phyloP scores from a whole-genome alignment of 164 flowering plant genomes.

The Stephania yunnanensis region DNA sequence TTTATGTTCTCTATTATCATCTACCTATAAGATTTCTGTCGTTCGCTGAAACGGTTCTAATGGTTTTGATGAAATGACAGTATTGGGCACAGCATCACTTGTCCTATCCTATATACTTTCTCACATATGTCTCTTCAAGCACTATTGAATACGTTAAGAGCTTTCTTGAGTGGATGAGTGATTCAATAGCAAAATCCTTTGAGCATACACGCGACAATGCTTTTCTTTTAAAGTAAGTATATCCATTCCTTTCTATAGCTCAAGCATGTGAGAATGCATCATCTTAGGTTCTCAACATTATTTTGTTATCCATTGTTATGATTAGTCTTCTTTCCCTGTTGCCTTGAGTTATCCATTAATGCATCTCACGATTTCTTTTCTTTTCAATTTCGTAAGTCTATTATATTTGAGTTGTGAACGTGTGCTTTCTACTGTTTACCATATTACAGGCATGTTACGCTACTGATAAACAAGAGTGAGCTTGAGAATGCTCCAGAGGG shows the following conservation, averaged over 20 bases:
- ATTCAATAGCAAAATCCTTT: slow-evolving; percentile 89
- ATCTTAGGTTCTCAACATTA: not conserved
- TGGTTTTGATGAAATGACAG: slow-evolving; percentile 37
- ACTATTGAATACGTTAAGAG: slow-evolving; percentile 90
- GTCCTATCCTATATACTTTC: slow-evolving; percentile 76
- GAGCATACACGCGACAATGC: slow-evolving; percentile 94
- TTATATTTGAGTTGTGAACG: not conserved
- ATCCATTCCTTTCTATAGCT: slow-evolving; percentile 5
- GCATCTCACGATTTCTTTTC: not conserved
- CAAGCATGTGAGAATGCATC: not conserved
- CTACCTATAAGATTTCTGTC: not conserved
- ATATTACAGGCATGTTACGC: slow-evolving; percentile 65
- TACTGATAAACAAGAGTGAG: slow-evolving; percentile 69
- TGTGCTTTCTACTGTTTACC: not conserved
- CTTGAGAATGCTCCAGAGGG: slow-evolving; percentile 86
- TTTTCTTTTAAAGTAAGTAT: slow-evolving; percentile 77
- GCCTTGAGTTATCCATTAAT: not conserved
- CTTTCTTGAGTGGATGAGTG: slow-evolving; percentile 99
- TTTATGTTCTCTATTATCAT: not conserved
- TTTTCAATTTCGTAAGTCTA: not conserved
- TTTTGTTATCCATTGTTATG: not conserved
- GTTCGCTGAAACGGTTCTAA: slow-evolving; percentile 2
- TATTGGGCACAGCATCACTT: slow-evolving; percentile 65
- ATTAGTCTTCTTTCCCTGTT: not conserved
- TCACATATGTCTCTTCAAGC: slow-evolving; percentile 85